Evolutionary conservation across 495 filamentous ascomycete species (phyloP).

Genomic region (Penicillium goetzii): DNA sequence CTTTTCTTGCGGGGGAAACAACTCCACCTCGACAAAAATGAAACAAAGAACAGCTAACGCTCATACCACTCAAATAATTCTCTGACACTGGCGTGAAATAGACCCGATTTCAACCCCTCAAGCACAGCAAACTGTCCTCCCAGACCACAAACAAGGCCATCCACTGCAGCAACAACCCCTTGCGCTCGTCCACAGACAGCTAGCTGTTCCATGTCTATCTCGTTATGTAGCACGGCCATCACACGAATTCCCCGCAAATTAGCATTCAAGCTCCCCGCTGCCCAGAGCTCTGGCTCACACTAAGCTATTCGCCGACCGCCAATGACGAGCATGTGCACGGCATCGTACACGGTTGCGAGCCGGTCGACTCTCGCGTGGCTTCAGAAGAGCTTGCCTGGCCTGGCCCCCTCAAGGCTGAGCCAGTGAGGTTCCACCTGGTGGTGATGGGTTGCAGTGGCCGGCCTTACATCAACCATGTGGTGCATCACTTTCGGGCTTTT

Average conservation of each 20-base stretch:
- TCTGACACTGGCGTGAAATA: background rate
- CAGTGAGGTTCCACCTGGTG: background rate
- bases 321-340: conserved; percentile 5
- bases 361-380: conserved; percentile 28
- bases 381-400: background rate
- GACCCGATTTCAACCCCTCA: background rate
- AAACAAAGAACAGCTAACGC: background rate
- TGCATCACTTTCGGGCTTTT: background rate
- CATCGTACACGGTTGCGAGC: conserved; percentile 19
- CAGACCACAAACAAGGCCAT: background rate
- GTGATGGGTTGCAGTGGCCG: background rate
- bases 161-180: background rate
- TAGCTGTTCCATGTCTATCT: background rate
- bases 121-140: background rate
- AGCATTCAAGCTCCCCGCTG: conserved; percentile 4
- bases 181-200: background rate
- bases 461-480: background rate
- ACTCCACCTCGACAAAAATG: background rate
- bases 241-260: conserved; percentile 11
- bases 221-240: background rate
- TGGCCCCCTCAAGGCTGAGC: background rate
- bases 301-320: conserved; percentile 11
- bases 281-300: conserved; percentile 3
- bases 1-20: background rate
- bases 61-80: background rate